Evolutionary conservation across 106 monocot species (phyloP).

Genomic region (Amphibolis antarctica): DNA sequence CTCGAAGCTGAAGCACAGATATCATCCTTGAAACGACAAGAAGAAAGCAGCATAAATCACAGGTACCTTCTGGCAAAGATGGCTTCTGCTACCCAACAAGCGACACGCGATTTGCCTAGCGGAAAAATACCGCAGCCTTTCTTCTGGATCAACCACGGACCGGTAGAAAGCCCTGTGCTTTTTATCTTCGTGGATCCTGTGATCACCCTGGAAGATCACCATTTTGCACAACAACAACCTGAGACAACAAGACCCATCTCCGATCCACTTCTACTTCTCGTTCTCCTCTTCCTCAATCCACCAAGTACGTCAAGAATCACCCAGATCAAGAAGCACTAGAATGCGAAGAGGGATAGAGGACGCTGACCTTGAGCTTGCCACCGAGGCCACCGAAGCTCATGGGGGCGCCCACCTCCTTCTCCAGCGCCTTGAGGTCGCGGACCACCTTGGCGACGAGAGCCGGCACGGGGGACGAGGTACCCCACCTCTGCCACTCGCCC

Average conservation of each 20-base stretch:
- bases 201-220: conserved; percentile 43
- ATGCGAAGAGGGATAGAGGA: not conserved
- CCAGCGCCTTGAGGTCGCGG: conserved; percentile 31
- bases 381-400: conserved; percentile 78
- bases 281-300: too few relatives aligned
- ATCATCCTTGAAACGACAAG: not conserved
- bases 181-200: conserved; percentile 61
- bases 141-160: conserved; percentile 53
- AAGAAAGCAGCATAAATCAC: not conserved
- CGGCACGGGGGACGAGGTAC: conserved; percentile 72
- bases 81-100: conserved; percentile 69
- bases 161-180: conserved; percentile 62
- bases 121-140: conserved; percentile 64
- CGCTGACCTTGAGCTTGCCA: conserved; percentile 61
- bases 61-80: conserved; percentile 80
- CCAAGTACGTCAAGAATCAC: too few relatives aligned
- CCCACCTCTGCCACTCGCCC: conserved; percentile 86
- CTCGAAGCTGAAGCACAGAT: not conserved
- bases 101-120: conserved; percentile 81
- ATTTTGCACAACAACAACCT: not conserved
- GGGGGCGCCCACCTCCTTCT: conserved; percentile 22
- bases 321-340: too few relatives aligned
- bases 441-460: conserved; percentile 41
- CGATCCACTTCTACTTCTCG: not conserved
- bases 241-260: not conserved